Conservation (phyloP, 192 early-diverging fungal species). For the Coemansia sp. region DNA sequence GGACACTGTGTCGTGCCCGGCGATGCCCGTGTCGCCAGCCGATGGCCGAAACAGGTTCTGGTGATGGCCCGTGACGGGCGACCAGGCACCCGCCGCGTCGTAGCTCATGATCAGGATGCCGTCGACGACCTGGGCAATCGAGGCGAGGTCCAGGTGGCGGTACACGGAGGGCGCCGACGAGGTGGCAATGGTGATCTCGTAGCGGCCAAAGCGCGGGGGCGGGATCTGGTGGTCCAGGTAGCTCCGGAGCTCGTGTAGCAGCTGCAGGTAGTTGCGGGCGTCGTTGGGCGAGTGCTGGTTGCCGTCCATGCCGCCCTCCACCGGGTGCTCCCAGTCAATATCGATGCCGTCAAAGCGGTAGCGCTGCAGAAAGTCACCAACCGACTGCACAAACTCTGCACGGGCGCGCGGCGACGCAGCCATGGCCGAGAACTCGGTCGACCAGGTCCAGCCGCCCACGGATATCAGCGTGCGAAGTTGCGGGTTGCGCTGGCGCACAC, state of each 20-base stretch:
- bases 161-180: slow-evolving; percentile 61
- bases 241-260: slow-evolving; percentile 67
- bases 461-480: slow-evolving; percentile 65
- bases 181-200: slow-evolving; percentile 65
- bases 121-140: slow-evolving; percentile 64
- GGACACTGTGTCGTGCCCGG: slow-evolving; percentile 59
- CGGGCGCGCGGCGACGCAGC: slow-evolving; percentile 49
- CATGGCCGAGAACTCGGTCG: slow-evolving; percentile 62
- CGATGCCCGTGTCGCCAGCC: slow-evolving; percentile 55
- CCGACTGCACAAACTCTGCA: slow-evolving; percentile 55
- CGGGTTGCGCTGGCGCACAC: slow-evolving; percentile 52
- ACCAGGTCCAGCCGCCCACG: slow-evolving; percentile 77
- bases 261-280: slow-evolving; percentile 66
- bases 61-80: slow-evolving; percentile 71
- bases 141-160: slow-evolving; percentile 53
- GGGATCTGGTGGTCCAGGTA: slow-evolving; percentile 51
- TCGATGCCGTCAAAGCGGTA: slow-evolving; percentile 54
- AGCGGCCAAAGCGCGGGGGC: slow-evolving; percentile 46
- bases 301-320: slow-evolving; percentile 55
- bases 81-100: slow-evolving; percentile 68
- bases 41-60: slow-evolving; percentile 68
- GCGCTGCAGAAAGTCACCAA: slow-evolving; percentile 34
- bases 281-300: slow-evolving; percentile 63
- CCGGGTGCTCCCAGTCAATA: slow-evolving; percentile 79
- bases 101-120: slow-evolving; percentile 92